Percentiles rank a stretch among this genome's conserved stretches.
Evolutionary conservation across 768 basidiomycete genomes (phyloP).

Genomic region (Suillus discolor): DNA sequence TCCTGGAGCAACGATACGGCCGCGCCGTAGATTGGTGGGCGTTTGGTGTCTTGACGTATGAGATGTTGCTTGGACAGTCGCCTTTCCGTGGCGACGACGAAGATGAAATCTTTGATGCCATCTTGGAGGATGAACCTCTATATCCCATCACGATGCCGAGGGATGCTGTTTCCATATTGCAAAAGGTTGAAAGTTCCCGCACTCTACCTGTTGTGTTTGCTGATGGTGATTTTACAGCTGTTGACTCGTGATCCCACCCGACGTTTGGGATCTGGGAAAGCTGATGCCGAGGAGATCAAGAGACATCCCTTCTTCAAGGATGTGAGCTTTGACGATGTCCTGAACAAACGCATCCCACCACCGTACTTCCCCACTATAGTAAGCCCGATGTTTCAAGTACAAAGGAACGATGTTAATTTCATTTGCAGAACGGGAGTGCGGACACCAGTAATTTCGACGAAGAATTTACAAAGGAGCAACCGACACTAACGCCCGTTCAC

Average conservation of each 20-base stretch:
- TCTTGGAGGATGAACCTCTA: constrained; percentile 95
- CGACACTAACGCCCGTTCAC: constrained; percentile 96
- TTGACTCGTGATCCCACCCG: constrained; percentile 90
- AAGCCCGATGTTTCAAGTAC: constrained; percentile 31
- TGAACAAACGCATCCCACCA: constrained; percentile 95
- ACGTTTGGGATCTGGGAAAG: constrained; percentile 88
- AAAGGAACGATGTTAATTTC: constrained; percentile 17
- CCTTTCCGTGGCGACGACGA: constrained; percentile 99
- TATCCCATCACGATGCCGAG: constrained; percentile 99
- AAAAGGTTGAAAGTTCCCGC: constrained; percentile 62
- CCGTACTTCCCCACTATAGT: constrained; percentile 98
- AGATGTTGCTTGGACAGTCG: constrained; percentile 98
- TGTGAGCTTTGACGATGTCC: constrained; percentile 94
- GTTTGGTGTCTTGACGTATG: constrained; percentile 97
- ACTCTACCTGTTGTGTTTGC: neutral
- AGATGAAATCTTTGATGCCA: constrained; percentile 99
- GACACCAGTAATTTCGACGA: constrained; percentile 95
- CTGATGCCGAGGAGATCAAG: constrained; percentile 97
- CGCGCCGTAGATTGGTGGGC: constrained; percentile 99
- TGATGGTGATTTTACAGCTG: constrained; percentile 51
- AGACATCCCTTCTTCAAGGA: constrained; percentile 98
- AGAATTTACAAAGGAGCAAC: constrained; percentile 96
- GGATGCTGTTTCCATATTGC: constrained; percentile 93
- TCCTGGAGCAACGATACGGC: constrained; percentile 98
- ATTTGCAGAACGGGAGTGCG: constrained; percentile 71